Base-by-base conservation (phyloP, 2,329 filamentous ascomycete genomes). In the Sarocladium oryzae region DNA sequence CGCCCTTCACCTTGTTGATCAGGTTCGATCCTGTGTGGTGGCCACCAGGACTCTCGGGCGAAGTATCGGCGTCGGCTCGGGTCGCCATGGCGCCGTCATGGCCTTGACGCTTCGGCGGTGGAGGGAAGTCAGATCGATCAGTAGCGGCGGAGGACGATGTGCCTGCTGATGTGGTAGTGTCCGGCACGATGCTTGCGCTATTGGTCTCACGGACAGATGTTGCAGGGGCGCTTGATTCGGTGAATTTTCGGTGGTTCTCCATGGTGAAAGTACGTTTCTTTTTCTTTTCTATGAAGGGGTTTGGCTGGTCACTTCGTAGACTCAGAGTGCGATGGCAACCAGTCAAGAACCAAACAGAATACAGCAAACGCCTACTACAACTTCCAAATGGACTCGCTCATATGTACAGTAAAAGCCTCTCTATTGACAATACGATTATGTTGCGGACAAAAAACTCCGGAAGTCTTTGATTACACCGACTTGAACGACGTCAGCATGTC, bases 1-100 rank as follows among this genome's bases (percentile, higher is more conserved):
- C 46, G 4, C 46, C 46, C 20, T 49, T 49, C 13, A 26, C 46
- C 26, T 49, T 37, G n/a, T 49, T 26, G 13, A 49, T 37, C 11
- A 49, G 4, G 20, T 37, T 36, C 20, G 46, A 37, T 3, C 46
- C 46, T 3, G 46, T 23, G 32, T 49, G 46, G 9, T 36, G 21
- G 26, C 46, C 30, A n/a, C 30, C 33, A 13, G 32, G 46, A 28
- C 15, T 24, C 18, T 24, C 46, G 5, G 13, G 30, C 5, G 20
- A 3, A n/a, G 20, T 49, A 5, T 9, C 32, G 9, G 24, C 43
- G 11, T 32, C 43, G 5, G 46, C 11, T 6, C 46, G 21, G 10
- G 46, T 30, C 4, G 18, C 7, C 28, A 13, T 2, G 16, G 30
- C 10, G 7, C 26, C 21, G 20, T 16, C n/a, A 20, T 26, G 15